Conservation (phyloP, 2,329 filamentous ascomycete species). For the Cladosporium sp. region DNA sequence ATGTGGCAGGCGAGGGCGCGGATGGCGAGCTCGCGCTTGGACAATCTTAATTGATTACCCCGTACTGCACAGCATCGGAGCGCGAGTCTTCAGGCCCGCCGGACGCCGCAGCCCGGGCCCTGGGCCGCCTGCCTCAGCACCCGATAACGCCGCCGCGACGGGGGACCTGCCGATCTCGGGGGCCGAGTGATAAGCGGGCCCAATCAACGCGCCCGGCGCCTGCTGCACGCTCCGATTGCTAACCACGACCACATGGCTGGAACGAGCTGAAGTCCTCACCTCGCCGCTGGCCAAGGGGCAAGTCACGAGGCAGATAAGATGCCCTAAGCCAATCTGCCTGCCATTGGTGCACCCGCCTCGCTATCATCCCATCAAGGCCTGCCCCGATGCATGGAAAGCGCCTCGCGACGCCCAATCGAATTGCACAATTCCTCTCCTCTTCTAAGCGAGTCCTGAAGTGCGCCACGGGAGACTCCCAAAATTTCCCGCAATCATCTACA, state of each 20-base stretch:
- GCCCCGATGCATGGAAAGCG: background rate
- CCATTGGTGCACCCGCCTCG: background rate
- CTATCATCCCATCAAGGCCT: background rate
- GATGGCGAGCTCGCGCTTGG: background rate
- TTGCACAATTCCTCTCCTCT: background rate
- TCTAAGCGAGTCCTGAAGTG: background rate
- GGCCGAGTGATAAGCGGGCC: background rate
- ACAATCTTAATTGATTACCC: background rate
- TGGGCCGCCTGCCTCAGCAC: background rate
- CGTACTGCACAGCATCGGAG: too few relatives aligned
- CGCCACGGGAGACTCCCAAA: background rate
- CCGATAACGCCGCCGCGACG: background rate
- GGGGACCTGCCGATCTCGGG: background rate
- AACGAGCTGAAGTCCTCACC: background rate
- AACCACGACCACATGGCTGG: background rate
- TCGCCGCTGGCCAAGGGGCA: background rate
- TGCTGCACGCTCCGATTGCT: background rate
- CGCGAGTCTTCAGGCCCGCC: too few relatives aligned
- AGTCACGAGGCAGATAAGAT: background rate
- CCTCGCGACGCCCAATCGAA: background rate
- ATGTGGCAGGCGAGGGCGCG: background rate
- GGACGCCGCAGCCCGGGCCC: background rate
- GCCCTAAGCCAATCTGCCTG: background rate
- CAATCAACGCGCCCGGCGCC: background rate
- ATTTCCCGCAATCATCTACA: background rate